Evolutionary conservation across 140 eudicot genomes (phyloP).

Genomic region (Ambrosia hybrid): DNA sequence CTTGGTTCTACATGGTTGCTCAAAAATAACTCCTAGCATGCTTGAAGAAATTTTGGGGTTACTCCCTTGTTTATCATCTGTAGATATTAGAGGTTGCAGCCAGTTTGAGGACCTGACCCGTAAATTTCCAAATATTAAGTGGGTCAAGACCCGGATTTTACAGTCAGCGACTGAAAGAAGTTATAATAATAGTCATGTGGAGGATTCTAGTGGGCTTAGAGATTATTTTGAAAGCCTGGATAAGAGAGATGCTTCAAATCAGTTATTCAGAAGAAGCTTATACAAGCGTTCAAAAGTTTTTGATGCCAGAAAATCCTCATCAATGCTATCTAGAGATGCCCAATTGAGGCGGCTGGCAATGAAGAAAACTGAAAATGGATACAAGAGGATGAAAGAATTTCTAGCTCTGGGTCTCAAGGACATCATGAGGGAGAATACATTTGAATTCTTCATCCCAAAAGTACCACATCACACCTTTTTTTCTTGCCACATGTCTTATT

Average conservation of each 20-base stretch:
- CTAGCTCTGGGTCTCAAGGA: slow-evolving; percentile 62
- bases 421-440: slow-evolving; percentile 77
- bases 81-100: slow-evolving; percentile 88
- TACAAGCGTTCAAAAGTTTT: slow-evolving; percentile 86
- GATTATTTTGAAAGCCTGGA: slow-evolving; percentile 82
- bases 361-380: slow-evolving; percentile 75
- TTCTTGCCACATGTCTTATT: neutral
- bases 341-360: slow-evolving; percentile 84
- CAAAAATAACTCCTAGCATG: slow-evolving; percentile 55
- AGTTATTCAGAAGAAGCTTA: slow-evolving; percentile 78
- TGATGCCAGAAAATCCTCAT: slow-evolving; percentile 85
- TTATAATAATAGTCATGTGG: slow-evolving; percentile 42
- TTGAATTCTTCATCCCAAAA: slow-evolving; percentile 77
- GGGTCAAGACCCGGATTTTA: slow-evolving; percentile 52
- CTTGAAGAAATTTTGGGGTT: slow-evolving; percentile 70
- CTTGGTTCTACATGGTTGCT: slow-evolving; percentile 71
- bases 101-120: slow-evolving; percentile 73
- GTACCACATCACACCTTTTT: slow-evolving; percentile 34
- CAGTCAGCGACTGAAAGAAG: slow-evolving; percentile 46
- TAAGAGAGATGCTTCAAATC: slow-evolving; percentile 80
- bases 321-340: slow-evolving; percentile 86
- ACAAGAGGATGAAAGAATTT: slow-evolving; percentile 74
- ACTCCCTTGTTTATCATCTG: slow-evolving; percentile 55
- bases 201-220: slow-evolving; percentile 91
- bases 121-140: slow-evolving; percentile 65